Conservation (phyloP, 208 protist species). For the Leishmania braziliensis region DNA sequence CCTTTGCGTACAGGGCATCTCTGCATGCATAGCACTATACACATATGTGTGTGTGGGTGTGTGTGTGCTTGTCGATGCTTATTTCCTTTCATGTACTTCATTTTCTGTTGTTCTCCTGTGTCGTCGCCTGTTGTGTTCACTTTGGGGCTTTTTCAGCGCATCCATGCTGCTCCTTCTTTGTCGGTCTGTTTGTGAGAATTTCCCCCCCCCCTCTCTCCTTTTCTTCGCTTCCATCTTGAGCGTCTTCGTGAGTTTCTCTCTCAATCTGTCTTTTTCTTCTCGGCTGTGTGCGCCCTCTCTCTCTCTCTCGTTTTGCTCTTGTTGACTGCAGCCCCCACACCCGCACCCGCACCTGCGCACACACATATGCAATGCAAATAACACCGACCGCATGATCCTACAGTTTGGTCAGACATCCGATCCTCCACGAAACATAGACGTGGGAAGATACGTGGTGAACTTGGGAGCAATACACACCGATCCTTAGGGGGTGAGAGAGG, state of each 20-base stretch:
- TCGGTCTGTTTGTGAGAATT: background rate
- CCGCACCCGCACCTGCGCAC: background rate
- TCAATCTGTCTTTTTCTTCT: background rate
- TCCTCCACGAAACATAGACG: too few relatives aligned
- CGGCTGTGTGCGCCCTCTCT: background rate
- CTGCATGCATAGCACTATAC: background rate
- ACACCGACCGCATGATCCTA: too few relatives aligned
- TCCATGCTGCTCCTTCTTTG: background rate
- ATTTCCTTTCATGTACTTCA: background rate
- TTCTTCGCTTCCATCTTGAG: background rate
- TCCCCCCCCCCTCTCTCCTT: background rate
- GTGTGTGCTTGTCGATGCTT: background rate
- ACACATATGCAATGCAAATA: too few relatives aligned
- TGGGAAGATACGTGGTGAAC: too few relatives aligned
- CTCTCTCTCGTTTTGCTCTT: background rate
- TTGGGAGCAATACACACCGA: too few relatives aligned
- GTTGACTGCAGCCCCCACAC: too few relatives aligned
- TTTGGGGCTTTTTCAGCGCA: background rate
- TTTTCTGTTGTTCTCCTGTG: conserved; percentile 2
- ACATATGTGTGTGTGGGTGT: background rate
- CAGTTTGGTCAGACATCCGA: too few relatives aligned
- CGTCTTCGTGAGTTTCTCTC: background rate
- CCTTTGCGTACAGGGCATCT: background rate
- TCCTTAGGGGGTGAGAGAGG: too few relatives aligned
- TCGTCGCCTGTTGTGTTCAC: background rate